A percentile compares a stretch with the other conserved stretches of the same genome.
These are phyloP conservation scores for Gossypium trilobum DNA, from an alignment of 441 rosid species.

Conservation along the genomic window DNA sequence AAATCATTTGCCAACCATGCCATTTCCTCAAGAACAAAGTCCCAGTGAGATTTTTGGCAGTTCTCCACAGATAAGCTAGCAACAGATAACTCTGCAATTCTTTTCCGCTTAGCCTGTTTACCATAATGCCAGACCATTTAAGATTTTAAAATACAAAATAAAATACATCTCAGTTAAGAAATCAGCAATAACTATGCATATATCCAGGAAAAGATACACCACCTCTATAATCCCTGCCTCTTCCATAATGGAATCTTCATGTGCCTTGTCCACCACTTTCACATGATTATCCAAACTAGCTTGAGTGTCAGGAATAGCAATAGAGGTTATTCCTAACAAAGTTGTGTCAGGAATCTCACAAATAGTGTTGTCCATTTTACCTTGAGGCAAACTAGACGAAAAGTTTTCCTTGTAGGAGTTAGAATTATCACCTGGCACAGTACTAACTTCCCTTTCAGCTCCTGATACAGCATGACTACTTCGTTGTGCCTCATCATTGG, in stretches of 20 bases:
- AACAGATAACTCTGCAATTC: conserved; percentile 77
- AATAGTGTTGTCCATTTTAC: conserved; percentile 28
- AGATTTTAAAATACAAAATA: conserved; percentile 11
- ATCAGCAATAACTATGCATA: conserved; percentile 13
- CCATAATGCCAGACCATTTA: conserved; percentile 21
- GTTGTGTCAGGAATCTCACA: conserved; percentile 31
- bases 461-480: conserved; percentile 31
- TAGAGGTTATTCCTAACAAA: conserved; percentile 30
- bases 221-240: conserved; percentile 92
- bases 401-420: conserved; percentile 25
- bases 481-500: conserved; percentile 28
- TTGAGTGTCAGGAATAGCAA: conserved; percentile 35
- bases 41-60: conserved; percentile 71
- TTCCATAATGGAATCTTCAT: conserved; percentile 76
- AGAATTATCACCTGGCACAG: conserved; percentile 25
- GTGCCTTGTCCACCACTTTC: conserved; percentile 41
- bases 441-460: conserved; percentile 28
- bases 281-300: conserved; percentile 31
- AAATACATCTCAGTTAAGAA: conserved; percentile 16
- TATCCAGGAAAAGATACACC: conserved; percentile 16
- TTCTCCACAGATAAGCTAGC: conserved; percentile 39
- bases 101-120: conserved; percentile 78
- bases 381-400: conserved; percentile 31
- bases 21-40: conserved; percentile 98
- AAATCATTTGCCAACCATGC: conserved; percentile 97